Percentiles rank a stretch among this genome's conserved stretches.
Evolutionary conservation across 2,329 filamentous ascomycete species (phyloP).

Genomic region (Aphanocladium album): DNA sequence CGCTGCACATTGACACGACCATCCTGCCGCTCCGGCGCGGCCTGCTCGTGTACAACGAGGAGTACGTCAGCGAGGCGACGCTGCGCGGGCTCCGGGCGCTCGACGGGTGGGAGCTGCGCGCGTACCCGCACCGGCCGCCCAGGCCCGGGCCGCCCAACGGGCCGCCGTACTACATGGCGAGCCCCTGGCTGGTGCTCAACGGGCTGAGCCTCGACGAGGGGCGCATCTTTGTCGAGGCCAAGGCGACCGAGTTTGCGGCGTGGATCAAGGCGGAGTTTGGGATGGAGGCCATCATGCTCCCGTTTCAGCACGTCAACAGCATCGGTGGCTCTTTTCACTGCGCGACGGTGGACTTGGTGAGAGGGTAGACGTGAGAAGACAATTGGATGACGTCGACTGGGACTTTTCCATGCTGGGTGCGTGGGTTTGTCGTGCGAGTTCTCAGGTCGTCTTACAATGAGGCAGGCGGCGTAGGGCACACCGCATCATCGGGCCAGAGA

Average conservation of each 20-base stretch:
- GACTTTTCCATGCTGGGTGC: too few species aligned
- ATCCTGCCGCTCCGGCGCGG: slow-evolving; percentile 25
- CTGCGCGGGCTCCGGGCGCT: slow-evolving; percentile 22
- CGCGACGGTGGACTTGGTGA: slow-evolving; percentile 21
- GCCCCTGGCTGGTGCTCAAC: slow-evolving; percentile 24
- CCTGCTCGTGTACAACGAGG: slow-evolving; percentile 23
- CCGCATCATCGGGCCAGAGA: too few species aligned
- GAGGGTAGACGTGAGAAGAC: too few species aligned
- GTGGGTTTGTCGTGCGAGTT: too few species aligned
- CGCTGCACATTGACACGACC: slow-evolving; percentile 29
- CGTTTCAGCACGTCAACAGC: slow-evolving; percentile 28
- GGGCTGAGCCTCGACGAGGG: slow-evolving; percentile 23
- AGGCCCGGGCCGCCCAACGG: slow-evolving; percentile 2
- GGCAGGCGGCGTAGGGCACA: too few species aligned
- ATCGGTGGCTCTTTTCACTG: slow-evolving; percentile 30
- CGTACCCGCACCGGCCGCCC: slow-evolving; percentile 21
- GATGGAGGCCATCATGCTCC: slow-evolving; percentile 18
- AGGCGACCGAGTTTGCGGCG: slow-evolving; percentile 17
- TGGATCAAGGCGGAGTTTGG: slow-evolving; percentile 17
- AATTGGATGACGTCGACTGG: too few species aligned
- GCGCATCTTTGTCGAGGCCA: slow-evolving; percentile 23
- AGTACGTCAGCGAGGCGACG: slow-evolving; percentile 19
- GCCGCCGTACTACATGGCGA: slow-evolving; percentile 24
- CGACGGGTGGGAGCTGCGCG: slow-evolving; percentile 23
- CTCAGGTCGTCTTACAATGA: too few species aligned